phyloP scores from a whole-genome alignment of 345 rosid species.

The Bruguiera sexangula region DNA sequence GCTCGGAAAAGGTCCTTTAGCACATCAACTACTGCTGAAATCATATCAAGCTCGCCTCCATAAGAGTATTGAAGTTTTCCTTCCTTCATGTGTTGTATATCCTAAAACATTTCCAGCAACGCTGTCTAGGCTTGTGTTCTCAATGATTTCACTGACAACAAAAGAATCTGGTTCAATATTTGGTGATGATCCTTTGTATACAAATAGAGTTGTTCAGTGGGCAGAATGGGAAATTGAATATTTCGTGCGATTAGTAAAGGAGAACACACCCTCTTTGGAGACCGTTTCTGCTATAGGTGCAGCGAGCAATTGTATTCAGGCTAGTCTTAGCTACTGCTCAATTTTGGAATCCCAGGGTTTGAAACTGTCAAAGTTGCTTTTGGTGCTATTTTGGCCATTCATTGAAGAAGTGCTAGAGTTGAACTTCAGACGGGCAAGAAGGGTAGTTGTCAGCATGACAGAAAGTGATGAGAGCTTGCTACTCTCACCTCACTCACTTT shows the following conservation, averaged over 20 bases:
- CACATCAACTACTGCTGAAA: constrained; percentile 72
- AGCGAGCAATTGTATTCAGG: constrained; percentile 69
- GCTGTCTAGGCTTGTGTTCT: constrained; percentile 71
- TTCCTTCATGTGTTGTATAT: constrained; percentile 71
- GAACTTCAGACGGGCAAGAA: constrained; percentile 83
- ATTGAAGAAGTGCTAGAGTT: constrained; percentile 89
- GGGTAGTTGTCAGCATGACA: constrained; percentile 48
- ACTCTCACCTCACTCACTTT: constrained; percentile 46
- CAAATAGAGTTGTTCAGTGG: constrained; percentile 88
- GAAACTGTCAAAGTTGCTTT: constrained; percentile 73
- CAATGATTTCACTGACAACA: constrained; percentile 57
- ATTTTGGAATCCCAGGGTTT: constrained; percentile 82
- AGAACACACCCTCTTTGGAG: constrained; percentile 75
- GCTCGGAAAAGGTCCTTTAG: constrained; percentile 83
- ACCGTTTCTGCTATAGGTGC: constrained; percentile 72
- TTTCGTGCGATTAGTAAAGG: constrained; percentile 77
- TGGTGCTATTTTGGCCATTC: constrained; percentile 79
- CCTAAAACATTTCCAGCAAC: constrained; percentile 77
- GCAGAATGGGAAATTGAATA: constrained; percentile 92
- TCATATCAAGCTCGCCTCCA: constrained; percentile 50
- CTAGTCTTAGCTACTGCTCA: constrained; percentile 71
- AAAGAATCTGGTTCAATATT: constrained; percentile 70
- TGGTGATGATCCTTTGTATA: constrained; percentile 81
- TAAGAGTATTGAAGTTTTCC: constrained; percentile 55
- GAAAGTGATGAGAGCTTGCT: constrained; percentile 56